Evolutionary conservation across 345 rosid species (phyloP).

Genomic region (Eucalyptus rudis): DNA sequence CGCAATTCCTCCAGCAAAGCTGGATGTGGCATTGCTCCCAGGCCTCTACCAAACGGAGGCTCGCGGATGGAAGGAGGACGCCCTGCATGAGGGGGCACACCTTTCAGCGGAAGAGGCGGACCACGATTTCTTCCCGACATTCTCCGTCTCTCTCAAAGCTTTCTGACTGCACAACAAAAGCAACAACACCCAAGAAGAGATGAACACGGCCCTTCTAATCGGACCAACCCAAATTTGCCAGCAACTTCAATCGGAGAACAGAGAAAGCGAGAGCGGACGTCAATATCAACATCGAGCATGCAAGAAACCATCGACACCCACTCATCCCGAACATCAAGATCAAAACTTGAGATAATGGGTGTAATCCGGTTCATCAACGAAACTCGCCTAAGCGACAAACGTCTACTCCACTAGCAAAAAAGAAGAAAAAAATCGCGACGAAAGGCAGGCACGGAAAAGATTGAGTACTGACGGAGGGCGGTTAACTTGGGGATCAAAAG

Average conservation of each 20-base stretch:
- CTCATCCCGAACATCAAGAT: neutral
- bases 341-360: neutral
- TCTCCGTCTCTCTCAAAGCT: neutral
- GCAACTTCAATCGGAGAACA: neutral
- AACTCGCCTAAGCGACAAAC: neutral
- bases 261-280: neutral
- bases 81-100: slow-evolving; percentile 31
- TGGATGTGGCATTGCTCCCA: slow-evolving; percentile 39
- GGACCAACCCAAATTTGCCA: neutral
- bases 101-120: slow-evolving; percentile 22
- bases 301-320: neutral
- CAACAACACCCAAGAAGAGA: neutral
- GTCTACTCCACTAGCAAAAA: neutral
- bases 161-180: neutral
- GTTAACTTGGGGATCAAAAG: neutral
- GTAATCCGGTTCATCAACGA: neutral
- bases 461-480: neutral
- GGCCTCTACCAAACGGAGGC: slow-evolving; percentile 35
- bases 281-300: neutral
- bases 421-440: neutral
- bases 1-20: slow-evolving; percentile 51
- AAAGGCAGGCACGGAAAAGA: neutral
- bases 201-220: neutral
- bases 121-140: slow-evolving; percentile 34
- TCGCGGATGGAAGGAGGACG: slow-evolving; percentile 43